phyloP scores from a whole-genome alignment of 2,329 filamentous ascomycete species.

The Ceratocystis variospora region DNA sequence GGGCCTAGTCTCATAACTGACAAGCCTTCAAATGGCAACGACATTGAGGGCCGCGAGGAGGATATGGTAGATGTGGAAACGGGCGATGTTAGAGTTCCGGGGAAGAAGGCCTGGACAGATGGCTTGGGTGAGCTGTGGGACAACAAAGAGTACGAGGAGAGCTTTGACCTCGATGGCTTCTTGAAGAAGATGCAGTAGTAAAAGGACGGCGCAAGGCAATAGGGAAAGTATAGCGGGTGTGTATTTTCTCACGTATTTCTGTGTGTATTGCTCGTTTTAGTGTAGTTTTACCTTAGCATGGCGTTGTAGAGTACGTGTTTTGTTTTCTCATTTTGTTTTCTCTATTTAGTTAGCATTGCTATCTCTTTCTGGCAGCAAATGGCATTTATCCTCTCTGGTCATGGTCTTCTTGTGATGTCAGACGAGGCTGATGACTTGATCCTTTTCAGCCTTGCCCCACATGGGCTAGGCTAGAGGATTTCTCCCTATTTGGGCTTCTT shows the following conservation, averaged over 20 bases:
- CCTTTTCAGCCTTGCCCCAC: slow-evolving; percentile 3
- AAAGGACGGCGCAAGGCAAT: slow-evolving; percentile 12
- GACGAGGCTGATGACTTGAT: not conserved
- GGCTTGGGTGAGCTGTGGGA: slow-evolving; percentile 95
- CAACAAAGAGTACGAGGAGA: slow-evolving; percentile 93
- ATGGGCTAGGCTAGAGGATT: not conserved
- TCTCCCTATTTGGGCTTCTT: not conserved
- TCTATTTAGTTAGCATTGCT: not conserved
- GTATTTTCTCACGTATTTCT: not conserved
- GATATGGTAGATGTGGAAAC: slow-evolving; percentile 90
- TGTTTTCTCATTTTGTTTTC: not conserved
- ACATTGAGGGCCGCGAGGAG: slow-evolving; percentile 51
- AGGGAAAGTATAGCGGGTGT: not conserved
- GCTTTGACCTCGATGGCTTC: slow-evolving; percentile 91
- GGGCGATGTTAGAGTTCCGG: slow-evolving; percentile 87
- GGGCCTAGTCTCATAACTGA: slow-evolving; percentile 52
- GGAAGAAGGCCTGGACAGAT: slow-evolving; percentile 91
- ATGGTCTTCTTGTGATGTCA: slow-evolving; percentile 1
- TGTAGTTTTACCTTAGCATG: slow-evolving; percentile 9
- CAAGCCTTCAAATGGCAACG: slow-evolving; percentile 27
- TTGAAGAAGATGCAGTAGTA: slow-evolving; percentile 81
- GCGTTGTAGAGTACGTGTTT: slow-evolving; percentile 10
- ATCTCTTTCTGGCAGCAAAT: not conserved
- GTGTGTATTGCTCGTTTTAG: slow-evolving; percentile 5
- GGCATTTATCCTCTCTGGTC: not conserved